A percentile compares a stretch with the other conserved stretches of the same genome.
Conservation (phyloP, 2,329 filamentous ascomycete species). For the Madurella mycetomatis region DNA sequence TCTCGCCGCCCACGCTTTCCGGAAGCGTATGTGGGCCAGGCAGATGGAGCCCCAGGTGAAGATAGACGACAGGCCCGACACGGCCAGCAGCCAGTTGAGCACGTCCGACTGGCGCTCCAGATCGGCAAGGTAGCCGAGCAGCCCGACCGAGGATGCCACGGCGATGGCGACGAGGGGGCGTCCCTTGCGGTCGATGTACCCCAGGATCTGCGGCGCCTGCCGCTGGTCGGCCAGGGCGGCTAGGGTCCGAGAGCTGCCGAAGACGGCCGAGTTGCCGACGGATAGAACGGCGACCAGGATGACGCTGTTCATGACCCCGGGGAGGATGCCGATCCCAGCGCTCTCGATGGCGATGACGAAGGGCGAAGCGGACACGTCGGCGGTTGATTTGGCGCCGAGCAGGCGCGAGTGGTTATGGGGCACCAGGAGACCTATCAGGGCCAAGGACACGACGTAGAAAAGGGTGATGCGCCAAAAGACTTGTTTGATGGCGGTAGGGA, state of each 20-base stretch:
- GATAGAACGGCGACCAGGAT: conserved; percentile 88
- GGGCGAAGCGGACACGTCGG: conserved; percentile 72
- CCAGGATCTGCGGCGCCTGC: conserved; percentile 71
- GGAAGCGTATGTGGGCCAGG: conserved; percentile 88
- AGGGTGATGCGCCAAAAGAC: conserved; percentile 92
- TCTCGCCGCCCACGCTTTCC: conserved; percentile 66
- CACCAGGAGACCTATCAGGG: conserved; percentile 76
- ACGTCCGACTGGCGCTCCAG: conserved; percentile 55
- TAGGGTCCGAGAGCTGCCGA: conserved; percentile 84
- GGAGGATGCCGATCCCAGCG: conserved; percentile 74
- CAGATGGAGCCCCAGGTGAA: conserved; percentile 85
- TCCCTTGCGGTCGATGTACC: conserved; percentile 78
- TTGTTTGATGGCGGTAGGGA: conserved; percentile 85
- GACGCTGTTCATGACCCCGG: conserved; percentile 90
- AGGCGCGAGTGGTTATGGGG: conserved; percentile 65
- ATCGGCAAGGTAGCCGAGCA: conserved; percentile 74
- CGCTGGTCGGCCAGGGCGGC: conserved; percentile 84
- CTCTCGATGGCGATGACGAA: conserved; percentile 91
- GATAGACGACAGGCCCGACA: conserved; percentile 68
- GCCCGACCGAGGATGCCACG: conserved; percentile 62
- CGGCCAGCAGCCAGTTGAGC: conserved; percentile 75
- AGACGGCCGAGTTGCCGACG: conserved; percentile 88
- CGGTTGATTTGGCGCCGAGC: conserved; percentile 51
- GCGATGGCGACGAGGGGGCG: conserved; percentile 72
- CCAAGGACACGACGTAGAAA: conserved; percentile 83